Conservation (phyloP, 2,329 filamentous ascomycete genomes). For the Sordariomycetes sp. region DNA sequence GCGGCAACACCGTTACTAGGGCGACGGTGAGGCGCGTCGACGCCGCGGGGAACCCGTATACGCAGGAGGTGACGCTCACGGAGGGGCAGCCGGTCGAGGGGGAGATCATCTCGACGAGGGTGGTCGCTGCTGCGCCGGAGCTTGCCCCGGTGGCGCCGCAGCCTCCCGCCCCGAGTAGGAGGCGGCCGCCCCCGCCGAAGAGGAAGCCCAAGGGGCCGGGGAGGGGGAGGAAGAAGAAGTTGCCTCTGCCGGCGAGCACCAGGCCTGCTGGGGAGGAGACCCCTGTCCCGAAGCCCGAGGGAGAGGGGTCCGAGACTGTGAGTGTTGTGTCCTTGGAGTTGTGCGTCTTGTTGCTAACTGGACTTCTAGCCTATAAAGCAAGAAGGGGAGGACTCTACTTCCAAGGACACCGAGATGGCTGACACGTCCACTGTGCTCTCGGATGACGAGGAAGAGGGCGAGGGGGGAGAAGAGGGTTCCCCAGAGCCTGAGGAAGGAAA, state of each 20-base stretch:
- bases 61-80: slow-evolving; percentile 70
- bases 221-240: slow-evolving; percentile 65
- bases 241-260: slow-evolving; percentile 22
- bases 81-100: slow-evolving; percentile 72
- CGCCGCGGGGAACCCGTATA: slow-evolving; percentile 65
- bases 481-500: slow-evolving; percentile 29
- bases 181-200: slow-evolving; percentile 63
- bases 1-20: slow-evolving; percentile 52
- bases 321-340: slow-evolving; percentile 10
- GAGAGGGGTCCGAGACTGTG: slow-evolving; percentile 20
- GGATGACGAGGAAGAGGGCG: slow-evolving; percentile 33
- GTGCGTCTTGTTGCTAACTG: slow-evolving; percentile 7
- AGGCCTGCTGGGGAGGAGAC: slow-evolving; percentile 19
- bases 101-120: slow-evolving; percentile 56
- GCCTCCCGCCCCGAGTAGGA: slow-evolving; percentile 26
- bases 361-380: slow-evolving; percentile 22
- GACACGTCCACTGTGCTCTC: slow-evolving; percentile 31
- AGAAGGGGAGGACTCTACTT: slow-evolving; percentile 28
- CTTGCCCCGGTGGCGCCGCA: slow-evolving; percentile 43
- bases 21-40: slow-evolving; percentile 71
- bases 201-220: slow-evolving; percentile 69
- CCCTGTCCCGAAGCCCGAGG: slow-evolving; percentile 23
- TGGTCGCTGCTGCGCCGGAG: slow-evolving; percentile 39
- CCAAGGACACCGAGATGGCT: slow-evolving; percentile 37
- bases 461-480: slow-evolving; percentile 31